These are phyloP conservation scores for Aspergillus nomiae DNA, from an alignment of 2,329 filamentous ascomycete genomes.

Conservation along the genomic window DNA sequence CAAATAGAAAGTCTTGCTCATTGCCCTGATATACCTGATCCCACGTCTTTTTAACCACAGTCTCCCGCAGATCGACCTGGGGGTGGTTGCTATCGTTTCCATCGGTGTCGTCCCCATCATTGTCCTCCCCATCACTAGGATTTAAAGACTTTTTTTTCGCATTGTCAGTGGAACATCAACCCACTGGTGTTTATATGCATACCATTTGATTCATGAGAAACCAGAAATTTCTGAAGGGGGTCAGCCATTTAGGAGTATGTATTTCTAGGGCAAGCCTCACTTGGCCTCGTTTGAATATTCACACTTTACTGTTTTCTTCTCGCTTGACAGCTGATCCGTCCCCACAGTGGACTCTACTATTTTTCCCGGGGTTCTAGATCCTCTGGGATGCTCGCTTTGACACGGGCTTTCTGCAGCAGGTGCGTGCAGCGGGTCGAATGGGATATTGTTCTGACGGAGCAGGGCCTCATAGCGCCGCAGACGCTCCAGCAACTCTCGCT, in stretches of 20 bases:
- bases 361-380: neutral
- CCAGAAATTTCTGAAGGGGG: slow-evolving; percentile 49
- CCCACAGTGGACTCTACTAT: neutral
- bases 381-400: slow-evolving; percentile 13
- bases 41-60: slow-evolving; percentile 50
- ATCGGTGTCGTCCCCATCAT: neutral
- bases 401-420: slow-evolving; percentile 14
- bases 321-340: neutral
- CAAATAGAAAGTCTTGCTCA: slow-evolving; percentile 56
- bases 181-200: slow-evolving; percentile 12
- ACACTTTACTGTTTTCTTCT: neutral
- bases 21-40: slow-evolving; percentile 45
- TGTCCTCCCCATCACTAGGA: neutral
- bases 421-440: slow-evolving; percentile 65
- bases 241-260: slow-evolving; percentile 11
- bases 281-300: slow-evolving; percentile 15
- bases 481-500: slow-evolving; percentile 70
- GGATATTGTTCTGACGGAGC: slow-evolving; percentile 65
- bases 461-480: slow-evolving; percentile 69
- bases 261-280: slow-evolving; percentile 4
- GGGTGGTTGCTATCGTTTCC: slow-evolving; percentile 34
- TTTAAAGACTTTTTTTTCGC: neutral
- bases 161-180: neutral
- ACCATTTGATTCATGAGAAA: slow-evolving; percentile 49
- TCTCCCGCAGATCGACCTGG: slow-evolving; percentile 32